phyloP scores from a whole-genome alignment of 2,329 filamentous ascomycete species.

The Myrmaecium sp. region DNA sequence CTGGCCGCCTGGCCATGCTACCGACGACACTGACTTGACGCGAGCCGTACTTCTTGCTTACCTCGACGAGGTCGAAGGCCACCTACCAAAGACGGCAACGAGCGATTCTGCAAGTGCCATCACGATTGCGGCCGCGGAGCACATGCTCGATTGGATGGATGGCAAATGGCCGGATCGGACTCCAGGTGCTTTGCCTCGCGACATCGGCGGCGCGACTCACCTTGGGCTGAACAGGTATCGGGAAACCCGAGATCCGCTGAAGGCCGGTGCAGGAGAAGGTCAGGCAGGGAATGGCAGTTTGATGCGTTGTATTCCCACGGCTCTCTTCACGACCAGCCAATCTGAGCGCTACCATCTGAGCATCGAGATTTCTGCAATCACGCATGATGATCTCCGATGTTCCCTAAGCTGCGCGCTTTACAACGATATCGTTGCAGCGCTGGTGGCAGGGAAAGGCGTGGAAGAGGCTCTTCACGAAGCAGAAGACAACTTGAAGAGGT shows the following conservation, averaged over 20 bases:
- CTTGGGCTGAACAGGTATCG: constrained; percentile 17
- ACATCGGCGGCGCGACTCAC: constrained; percentile 26
- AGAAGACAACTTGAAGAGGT: too few species aligned
- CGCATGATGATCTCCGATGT: constrained; percentile 10
- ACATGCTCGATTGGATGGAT: constrained; percentile 26
- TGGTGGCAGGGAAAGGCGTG: constrained; percentile 7
- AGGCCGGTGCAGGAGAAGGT: constrained; percentile 22
- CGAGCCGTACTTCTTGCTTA: constrained; percentile 30
- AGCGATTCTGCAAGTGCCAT: background rate
- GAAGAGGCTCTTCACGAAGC: too few species aligned
- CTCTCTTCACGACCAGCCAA: constrained; percentile 19
- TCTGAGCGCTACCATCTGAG: constrained; percentile 11
- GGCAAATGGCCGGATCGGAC: constrained; percentile 28
- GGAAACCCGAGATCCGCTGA: constrained; percentile 12
- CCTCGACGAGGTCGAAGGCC: constrained; percentile 7
- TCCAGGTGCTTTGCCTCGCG: constrained; percentile 16
- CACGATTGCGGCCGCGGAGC: constrained; percentile 16
- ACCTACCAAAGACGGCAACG: too few species aligned
- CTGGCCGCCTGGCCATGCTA: constrained; percentile 29
- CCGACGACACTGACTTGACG: constrained; percentile 33
- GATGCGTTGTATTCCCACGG: constrained; percentile 33
- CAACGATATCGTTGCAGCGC: constrained; percentile 11
- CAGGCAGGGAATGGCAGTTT: constrained; percentile 29
- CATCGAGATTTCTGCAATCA: constrained; percentile 9
- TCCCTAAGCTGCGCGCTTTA: constrained; percentile 10